Base-by-base conservation (phyloP, 1,284 basidiomycete genomes). In the Peniophora sp. region DNA sequence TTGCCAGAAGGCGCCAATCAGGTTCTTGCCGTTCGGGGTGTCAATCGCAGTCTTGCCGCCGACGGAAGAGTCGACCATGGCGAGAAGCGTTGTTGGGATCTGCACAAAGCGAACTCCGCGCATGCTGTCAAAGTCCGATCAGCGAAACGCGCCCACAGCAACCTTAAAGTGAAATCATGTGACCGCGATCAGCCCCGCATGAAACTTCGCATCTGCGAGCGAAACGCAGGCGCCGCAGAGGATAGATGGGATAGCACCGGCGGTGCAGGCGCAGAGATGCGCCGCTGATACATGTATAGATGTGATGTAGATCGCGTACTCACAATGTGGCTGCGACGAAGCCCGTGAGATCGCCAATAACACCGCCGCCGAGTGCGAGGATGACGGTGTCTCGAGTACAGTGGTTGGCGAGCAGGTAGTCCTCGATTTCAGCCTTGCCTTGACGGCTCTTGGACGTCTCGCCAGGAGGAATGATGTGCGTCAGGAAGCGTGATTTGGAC, bases 31-130 rank as follows among this genome's bases (percentile, higher is more conserved):
- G 57, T 88, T 85, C 3, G 87, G 92, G 0, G 95, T 97, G 67
- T 99, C 97, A 58, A 99, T 96, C 27, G 96, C 97, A 0, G 97
- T 99, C 76, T 99, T 99, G 46, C 96, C 97, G 15, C 97, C 96
- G 46, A 99, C 89, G 53, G 92, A 87, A 1, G 93, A 97, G 70
- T 99, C 96, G 41, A 99, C 97, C 97, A 99, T 99, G 15, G 95
- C 94, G 46, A 99, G 78, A 2, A 99, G 75, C 0, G 94, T 97
- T 0, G 97, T 98, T 0, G 97, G 96, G 52, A 99, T 92, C 71
- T 99, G 97, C 24, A 93, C 87, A 67, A 97, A 92, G 55, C 88
- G 88, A 43, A 98, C 82, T 3, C 90, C 90, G 47, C 90, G 83
- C 89, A 92, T 92, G 68, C 85, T 88, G 54, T 23, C 11, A 20